Conservation (phyloP, 768 basidiomycete species). For the Leucogyrophana mollusca region DNA sequence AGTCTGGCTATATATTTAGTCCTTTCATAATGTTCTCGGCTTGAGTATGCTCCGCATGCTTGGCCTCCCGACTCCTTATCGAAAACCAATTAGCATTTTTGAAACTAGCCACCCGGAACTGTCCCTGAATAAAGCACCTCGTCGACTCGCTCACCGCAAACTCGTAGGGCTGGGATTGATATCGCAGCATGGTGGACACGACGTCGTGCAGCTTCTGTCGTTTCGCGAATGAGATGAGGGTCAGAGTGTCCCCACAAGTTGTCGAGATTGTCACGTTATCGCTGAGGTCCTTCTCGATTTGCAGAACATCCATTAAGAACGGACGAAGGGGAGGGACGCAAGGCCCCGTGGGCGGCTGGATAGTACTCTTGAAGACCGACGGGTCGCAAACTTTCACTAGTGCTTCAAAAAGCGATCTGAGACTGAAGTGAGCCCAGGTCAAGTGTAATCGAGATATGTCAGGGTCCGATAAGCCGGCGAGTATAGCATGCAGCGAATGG, state of each 20-base stretch:
- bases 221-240: constrained; percentile 50
- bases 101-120: constrained; percentile 38
- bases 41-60: constrained; percentile 55
- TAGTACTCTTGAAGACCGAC: constrained; percentile 49
- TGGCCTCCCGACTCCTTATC: constrained; percentile 58
- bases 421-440: constrained; percentile 65
- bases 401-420: constrained; percentile 48
- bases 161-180: constrained; percentile 52
- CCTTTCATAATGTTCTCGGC: constrained; percentile 61
- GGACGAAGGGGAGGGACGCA: constrained; percentile 70
- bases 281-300: constrained; percentile 49
- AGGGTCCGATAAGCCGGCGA: constrained; percentile 59
- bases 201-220: constrained; percentile 57
- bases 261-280: constrained; percentile 26
- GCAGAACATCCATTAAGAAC: constrained; percentile 60
- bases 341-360: constrained; percentile 42
- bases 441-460: constrained; percentile 55
- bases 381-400: constrained; percentile 60
- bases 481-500: constrained; percentile 65
- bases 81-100: constrained; percentile 55
- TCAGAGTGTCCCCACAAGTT: constrained; percentile 11
- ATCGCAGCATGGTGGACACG: constrained; percentile 52
- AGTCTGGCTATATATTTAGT: constrained; percentile 36
- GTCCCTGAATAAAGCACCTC: constrained; percentile 45
- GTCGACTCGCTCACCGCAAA: constrained; percentile 46